phyloP scores from a whole-genome alignment of 257 asterid species.

The Catharanthus roseus region DNA sequence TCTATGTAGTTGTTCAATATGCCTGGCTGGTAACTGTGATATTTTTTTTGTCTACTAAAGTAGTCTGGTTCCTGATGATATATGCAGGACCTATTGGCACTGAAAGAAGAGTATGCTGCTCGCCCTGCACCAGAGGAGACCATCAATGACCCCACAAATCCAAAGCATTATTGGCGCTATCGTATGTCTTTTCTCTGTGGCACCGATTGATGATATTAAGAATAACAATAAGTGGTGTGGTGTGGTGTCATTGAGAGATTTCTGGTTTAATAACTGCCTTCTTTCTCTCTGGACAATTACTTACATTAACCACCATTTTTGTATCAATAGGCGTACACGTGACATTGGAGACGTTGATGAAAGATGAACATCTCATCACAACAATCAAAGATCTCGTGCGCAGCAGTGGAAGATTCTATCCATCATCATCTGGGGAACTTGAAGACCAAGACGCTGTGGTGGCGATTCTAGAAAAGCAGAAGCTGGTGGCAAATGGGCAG shows the following conservation, averaged over 20 bases:
- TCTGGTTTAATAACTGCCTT: no score
- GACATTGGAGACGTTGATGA: slow-evolving; percentile 73
- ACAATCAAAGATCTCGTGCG: slow-evolving; percentile 55
- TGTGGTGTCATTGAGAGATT: no score
- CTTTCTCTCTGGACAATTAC: no score
- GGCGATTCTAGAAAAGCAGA: slow-evolving; percentile 27
- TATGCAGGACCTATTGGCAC: slow-evolving; percentile 77
- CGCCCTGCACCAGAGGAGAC: slow-evolving; percentile 95
- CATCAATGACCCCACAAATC: slow-evolving; percentile 92
- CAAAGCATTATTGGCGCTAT: slow-evolving; percentile 92
- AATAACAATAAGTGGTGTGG: no score
- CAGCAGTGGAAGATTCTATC: slow-evolving; percentile 69
- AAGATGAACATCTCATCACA: slow-evolving; percentile 55
- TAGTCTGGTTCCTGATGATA: slow-evolving; percentile 1
- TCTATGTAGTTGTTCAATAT: not conserved
- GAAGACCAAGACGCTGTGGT: slow-evolving; percentile 20
- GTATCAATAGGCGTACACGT: slow-evolving; percentile 66
- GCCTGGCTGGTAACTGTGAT: no score
- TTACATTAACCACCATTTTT: not conserved
- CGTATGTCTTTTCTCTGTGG: slow-evolving; percentile 41
- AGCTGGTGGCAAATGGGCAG: slow-evolving; percentile 14
- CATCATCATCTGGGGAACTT: slow-evolving; percentile 28
- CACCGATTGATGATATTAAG: no score
- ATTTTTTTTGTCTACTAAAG: not conserved
- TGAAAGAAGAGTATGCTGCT: slow-evolving; percentile 73